These are phyloP conservation scores for Ambrosiella xylebori DNA, from an alignment of 2,329 filamentous ascomycete genomes.

Conservation along the genomic window DNA sequence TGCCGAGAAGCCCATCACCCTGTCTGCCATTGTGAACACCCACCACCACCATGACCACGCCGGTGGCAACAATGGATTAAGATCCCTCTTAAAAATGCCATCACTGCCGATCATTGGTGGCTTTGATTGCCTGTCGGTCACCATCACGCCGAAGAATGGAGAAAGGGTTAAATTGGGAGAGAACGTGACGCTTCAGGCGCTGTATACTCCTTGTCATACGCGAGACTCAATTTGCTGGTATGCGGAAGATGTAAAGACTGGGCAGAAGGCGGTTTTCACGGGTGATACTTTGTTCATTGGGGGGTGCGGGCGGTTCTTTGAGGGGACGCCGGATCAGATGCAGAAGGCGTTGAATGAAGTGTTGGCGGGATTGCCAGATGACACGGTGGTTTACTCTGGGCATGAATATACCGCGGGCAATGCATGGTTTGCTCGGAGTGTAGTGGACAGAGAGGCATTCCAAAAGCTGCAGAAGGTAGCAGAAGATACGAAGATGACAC, in stretches of 20 bases:
- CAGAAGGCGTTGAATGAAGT: conserved; percentile 78
- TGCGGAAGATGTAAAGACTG: conserved; percentile 51
- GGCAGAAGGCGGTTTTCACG: conserved; percentile 68
- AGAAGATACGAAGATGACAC: conserved; percentile 66
- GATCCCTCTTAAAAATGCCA: conserved; percentile 29
- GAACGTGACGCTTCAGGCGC: conserved; percentile 41
- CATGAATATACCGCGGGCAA: conserved; percentile 98
- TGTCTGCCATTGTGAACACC: conserved; percentile 86
- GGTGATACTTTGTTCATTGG: conserved; percentile 94
- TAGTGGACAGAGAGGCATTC: conserved; percentile 58
- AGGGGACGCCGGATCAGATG: conserved; percentile 82
- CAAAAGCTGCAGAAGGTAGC: conserved; percentile 64
- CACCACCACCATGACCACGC: conserved; percentile 95
- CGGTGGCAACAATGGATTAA: conserved; percentile 60
- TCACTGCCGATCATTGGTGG: conserved; percentile 70
- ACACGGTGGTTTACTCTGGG: conserved; percentile 83
- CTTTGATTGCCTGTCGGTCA: conserved; percentile 68
- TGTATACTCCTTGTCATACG: conserved; percentile 96
- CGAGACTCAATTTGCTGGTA: conserved; percentile 97
- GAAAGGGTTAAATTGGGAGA: conserved; percentile 67
- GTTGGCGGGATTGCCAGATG: conserved; percentile 63
- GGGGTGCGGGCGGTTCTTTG: conserved; percentile 89
- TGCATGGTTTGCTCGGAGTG: conserved; percentile 67
- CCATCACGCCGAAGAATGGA: conserved; percentile 55
- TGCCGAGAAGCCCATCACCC: conserved; percentile 49